A percentile compares a stretch with the other conserved stretches of the same genome.
phyloP scores from a whole-genome alignment of 1,139 yeast genomes.

The Kodamaea fungicola region DNA sequence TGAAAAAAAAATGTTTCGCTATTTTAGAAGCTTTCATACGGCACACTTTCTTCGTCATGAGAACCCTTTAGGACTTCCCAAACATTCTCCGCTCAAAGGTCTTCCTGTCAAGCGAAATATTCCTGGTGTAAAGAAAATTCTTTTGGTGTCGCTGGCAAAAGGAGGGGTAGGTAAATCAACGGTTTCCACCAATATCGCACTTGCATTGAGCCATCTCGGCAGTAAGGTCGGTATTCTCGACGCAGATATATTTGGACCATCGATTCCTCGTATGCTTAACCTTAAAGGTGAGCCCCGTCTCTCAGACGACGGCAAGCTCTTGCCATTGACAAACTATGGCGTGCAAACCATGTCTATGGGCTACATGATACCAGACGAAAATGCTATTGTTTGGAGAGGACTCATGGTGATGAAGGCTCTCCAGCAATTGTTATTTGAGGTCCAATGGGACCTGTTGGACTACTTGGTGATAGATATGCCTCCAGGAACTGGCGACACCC shows the following conservation, averaged over 20 bases:
- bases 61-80: slow-evolving; percentile 61
- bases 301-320: slow-evolving; percentile 49
- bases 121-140: slow-evolving; percentile 57
- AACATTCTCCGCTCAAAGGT: slow-evolving; percentile 36
- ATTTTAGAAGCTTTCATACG: too few relatives aligned
- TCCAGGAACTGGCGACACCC: slow-evolving; percentile 92
- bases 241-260: slow-evolving; percentile 84
- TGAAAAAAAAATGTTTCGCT: not conserved
- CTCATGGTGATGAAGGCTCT: slow-evolving; percentile 84
- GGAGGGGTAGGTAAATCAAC: slow-evolving; percentile 75
- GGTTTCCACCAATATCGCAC: slow-evolving; percentile 62
- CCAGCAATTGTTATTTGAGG: slow-evolving; percentile 78
- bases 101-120: slow-evolving; percentile 54
- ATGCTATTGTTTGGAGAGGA: slow-evolving; percentile 85
- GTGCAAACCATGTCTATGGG: slow-evolving; percentile 91
- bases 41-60: slow-evolving; percentile 26
- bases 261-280: slow-evolving; percentile 66
- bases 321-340: slow-evolving; percentile 77
- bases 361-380: slow-evolving; percentile 62
- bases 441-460: slow-evolving; percentile 73
- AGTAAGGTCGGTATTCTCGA: slow-evolving; percentile 68
- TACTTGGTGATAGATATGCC: slow-evolving; percentile 80
- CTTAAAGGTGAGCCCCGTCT: slow-evolving; percentile 66
- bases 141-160: slow-evolving; percentile 75
- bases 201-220: slow-evolving; percentile 55